Evolutionary conservation across 352 stramenopile species (phyloP), one percentile per base, ranked within the genome.

Genomic region (Phytophthora colocasiae): DNA sequence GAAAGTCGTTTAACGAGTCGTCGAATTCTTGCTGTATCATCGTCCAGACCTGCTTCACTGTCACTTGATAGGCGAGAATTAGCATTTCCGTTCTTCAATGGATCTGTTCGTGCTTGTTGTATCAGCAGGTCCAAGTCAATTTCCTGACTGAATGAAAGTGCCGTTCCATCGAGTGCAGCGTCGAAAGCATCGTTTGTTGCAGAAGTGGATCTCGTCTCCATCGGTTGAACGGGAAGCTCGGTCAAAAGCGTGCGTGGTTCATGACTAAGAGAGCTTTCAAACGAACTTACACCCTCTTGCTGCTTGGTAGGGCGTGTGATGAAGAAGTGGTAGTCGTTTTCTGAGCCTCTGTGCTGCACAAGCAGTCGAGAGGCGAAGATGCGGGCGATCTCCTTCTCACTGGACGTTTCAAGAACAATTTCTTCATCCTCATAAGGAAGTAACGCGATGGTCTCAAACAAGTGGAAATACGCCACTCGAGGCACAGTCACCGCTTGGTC

Each of bases 371-470:
- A 64, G 15, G 67, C 59, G n/a, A 79, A 58, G 17, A 76, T 65
- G 11, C 44, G 41, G 1, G 73, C 73, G 27, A 81, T 78, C 19
- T 73, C 59, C 15, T 61, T 59, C 45, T 75, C 68, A 43, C 54
- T 77, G 19, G 62, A 64, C 7, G 57, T 66, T 47, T 78, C 65
- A 3, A 81, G 39, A 2, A 78, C 58, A 3, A 51, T 31, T 36
- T 69, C 65, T 52, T 78, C 69, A 32, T 77, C 63, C 26, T 78
- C 62, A 38, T 58, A 74, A 40, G 73, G 62, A 26, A 81, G 69
- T 27, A 77, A 22, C 3, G 73, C 70, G 32, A 82, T 73, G 19
- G 60, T 71, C 58, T 79, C 70, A 19, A 79, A 82, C 31, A 82
- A 58, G 41, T 77, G 70, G 52, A 82, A 77, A 46, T 77, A 82